These are phyloP conservation scores for Boletus fagicola DNA, from an alignment of 768 basidiomycete genomes.

Conservation along the genomic window DNA sequence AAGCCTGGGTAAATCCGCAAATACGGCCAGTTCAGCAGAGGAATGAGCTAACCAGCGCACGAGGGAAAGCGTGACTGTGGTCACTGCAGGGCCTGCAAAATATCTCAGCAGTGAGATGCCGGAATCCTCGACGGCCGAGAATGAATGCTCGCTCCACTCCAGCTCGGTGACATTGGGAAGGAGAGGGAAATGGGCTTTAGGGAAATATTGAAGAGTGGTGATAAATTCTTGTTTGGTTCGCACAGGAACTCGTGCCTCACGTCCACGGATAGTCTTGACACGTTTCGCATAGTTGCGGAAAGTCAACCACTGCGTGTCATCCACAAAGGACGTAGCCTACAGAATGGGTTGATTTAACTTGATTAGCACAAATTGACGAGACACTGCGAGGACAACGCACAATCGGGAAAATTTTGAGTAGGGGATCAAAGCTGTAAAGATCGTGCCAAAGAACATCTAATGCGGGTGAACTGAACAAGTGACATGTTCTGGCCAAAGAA, in stretches of 20 bases:
- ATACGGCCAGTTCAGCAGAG: constrained; percentile 9
- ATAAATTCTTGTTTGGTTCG: constrained; percentile 1
- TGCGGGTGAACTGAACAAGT: constrained; percentile 13
- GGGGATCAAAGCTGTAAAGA: constrained; percentile 9
- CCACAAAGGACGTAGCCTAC: not conserved
- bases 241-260: not conserved
- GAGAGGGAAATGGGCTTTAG: constrained; percentile 17
- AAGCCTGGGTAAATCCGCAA: constrained; percentile 14
- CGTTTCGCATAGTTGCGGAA: constrained; percentile 26
- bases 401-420: constrained; percentile 4
- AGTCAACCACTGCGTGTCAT: constrained; percentile 17
- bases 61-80: constrained; percentile 14
- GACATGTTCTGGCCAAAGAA: constrained; percentile 15
- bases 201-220: constrained; percentile 8
- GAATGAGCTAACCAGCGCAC: constrained; percentile 12
- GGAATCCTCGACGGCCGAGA: constrained; percentile 3
- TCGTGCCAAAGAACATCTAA: constrained; percentile 15
- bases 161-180: constrained; percentile 22
- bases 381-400: constrained; percentile 1
- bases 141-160: constrained; percentile 14
- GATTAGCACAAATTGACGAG: not conserved
- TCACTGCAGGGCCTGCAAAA: constrained; percentile 11
- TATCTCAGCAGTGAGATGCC: constrained; percentile 15
- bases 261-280: constrained; percentile 15
- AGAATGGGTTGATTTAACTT: not conserved